Base-by-base conservation (phyloP, 148 eudicot genomes). In the Pharnaceum exiguum region DNA sequence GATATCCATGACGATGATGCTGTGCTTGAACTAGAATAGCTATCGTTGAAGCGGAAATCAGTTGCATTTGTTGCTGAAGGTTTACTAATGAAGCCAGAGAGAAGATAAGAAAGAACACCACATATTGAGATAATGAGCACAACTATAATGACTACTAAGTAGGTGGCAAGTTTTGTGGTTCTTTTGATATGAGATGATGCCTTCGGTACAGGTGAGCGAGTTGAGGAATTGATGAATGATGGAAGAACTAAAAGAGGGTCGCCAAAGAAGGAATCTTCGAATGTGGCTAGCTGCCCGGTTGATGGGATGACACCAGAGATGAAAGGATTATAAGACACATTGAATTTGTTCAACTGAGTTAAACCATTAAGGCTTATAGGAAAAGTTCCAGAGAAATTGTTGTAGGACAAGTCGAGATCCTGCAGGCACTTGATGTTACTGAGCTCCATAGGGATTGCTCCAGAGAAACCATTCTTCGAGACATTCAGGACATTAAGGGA, bases 371-470 rank as follows among this genome's bases (percentile, higher is more conserved):
- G 73, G 71, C 75, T 77, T 19, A 71, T 30, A 2, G 98, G 98
- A 55, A 93, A 88, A 27, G 40, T 30, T 11, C 98, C 98, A 0
- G 98, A 93, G 73, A 88, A 93, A 43, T 93, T 93, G 70, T 93
- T 93, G 52, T 40, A 73, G 5, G 98, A 93, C 62, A 93, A 29
- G 70, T 93, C 98, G 29, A 93, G 95, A 62, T 75, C 81, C 55
- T 68, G 76, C 56, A 93, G 62, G 81, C 98, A 93, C 63, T 67
- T 72, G 30, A 93, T 68, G 50, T 68, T 56, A 33, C 95, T 89
- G 31, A 93, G 73, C 59, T 70, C 56, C 6, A 8, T 17, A 0
- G 98, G 98, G 48, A 93, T 83, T 13, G 7, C 52, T 35, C 95
- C 95, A 0, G 89, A 81, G 29, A 93, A 79, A 18, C 46, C 60